Evolutionary conservation across 164 flowering plant genomes (phyloP).

Genomic region (Piper betle): DNA sequence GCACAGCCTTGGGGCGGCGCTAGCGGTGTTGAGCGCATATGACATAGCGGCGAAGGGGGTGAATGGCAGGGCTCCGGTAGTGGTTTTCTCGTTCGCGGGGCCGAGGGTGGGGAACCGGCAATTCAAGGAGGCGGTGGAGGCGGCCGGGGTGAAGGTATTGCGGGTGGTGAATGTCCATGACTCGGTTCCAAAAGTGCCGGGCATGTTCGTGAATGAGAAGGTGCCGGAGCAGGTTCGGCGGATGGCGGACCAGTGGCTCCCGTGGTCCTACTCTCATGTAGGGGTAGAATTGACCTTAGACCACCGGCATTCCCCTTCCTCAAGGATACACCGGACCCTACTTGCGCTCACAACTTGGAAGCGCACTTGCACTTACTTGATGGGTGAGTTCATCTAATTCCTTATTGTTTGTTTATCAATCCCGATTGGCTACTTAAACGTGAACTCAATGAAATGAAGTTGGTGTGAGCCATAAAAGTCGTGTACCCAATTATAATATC

Average conservation of each 20-base stretch:
- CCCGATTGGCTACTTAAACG: too few species aligned
- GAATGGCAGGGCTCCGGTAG: constrained; percentile 27
- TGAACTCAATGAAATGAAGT: too few species aligned
- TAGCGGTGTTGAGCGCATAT: constrained; percentile 54
- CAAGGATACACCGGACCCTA: constrained; percentile 21
- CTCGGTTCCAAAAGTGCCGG: constrained; percentile 64
- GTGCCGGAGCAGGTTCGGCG: constrained; percentile 29
- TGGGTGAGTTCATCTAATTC: constrained; percentile 6
- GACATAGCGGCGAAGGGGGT: constrained; percentile 58
- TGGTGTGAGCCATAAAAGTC: too few species aligned
- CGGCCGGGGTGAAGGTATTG: constrained; percentile 49
- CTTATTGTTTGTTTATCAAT: too few species aligned
- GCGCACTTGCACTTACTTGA: constrained; percentile 53
- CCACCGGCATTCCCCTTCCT: constrained; percentile 37
- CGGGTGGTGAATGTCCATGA: constrained; percentile 64
- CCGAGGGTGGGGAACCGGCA: constrained; percentile 72
- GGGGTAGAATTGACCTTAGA: constrained; percentile 58
- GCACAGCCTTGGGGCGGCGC: constrained; percentile 58
- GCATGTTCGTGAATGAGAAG: constrained; percentile 57
- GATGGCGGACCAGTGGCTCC: constrained; percentile 29
- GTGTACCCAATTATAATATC: too few species aligned
- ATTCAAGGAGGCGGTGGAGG: constrained; percentile 61
- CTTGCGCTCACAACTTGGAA: constrained; percentile 50
- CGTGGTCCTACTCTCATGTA: constrained; percentile 81
- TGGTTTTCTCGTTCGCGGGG: constrained; percentile 56